These are phyloP conservation scores for Alternaria sp. DNA, from an alignment of 2,329 filamentous ascomycete species.

Conservation along the genomic window DNA sequence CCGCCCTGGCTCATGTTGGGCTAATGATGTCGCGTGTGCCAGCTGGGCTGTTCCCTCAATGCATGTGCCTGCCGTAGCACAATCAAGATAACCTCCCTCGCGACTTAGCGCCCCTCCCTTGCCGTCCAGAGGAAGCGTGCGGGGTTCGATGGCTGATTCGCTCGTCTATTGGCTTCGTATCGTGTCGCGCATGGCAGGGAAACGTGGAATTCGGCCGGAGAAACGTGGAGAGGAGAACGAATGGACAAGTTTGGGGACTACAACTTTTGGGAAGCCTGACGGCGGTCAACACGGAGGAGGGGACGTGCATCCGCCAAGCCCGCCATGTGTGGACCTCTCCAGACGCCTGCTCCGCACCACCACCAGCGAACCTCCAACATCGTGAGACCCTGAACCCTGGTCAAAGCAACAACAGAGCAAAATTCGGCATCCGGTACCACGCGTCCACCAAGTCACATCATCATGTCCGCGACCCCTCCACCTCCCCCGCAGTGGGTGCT, in stretches of 20 bases:
- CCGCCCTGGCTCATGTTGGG: slow-evolving; percentile 70
- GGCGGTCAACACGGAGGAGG: slow-evolving; percentile 34
- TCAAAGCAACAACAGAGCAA: not conserved
- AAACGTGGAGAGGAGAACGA: slow-evolving; percentile 4
- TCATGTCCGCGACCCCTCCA: slow-evolving; percentile 40
- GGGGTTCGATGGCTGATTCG: slow-evolving; percentile 24
- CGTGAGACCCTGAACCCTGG: not conserved
- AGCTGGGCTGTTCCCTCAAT: slow-evolving; percentile 29
- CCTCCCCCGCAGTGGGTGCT: slow-evolving; percentile 81
- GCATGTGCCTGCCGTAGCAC: slow-evolving; percentile 45
- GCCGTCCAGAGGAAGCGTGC: slow-evolving; percentile 17
- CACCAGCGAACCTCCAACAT: slow-evolving; percentile 6
- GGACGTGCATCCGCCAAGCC: slow-evolving; percentile 38
- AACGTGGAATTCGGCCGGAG: not conserved
- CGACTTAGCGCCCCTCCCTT: slow-evolving; percentile 39
- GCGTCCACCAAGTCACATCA: not conserved
- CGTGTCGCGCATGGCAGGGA: slow-evolving; percentile 30
- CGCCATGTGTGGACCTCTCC: slow-evolving; percentile 15
- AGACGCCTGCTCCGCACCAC: slow-evolving; percentile 10
- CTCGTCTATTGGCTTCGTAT: slow-evolving; percentile 16
- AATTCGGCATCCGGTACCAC: not conserved
- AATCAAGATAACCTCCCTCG: slow-evolving; percentile 33
- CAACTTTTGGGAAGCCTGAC: slow-evolving; percentile 23
- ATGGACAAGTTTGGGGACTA: slow-evolving; percentile 16
- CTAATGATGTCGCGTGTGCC: slow-evolving; percentile 33